Base-by-base conservation (phyloP, 2,329 filamentous ascomycete genomes). In the Cladophialophora immunda region DNA sequence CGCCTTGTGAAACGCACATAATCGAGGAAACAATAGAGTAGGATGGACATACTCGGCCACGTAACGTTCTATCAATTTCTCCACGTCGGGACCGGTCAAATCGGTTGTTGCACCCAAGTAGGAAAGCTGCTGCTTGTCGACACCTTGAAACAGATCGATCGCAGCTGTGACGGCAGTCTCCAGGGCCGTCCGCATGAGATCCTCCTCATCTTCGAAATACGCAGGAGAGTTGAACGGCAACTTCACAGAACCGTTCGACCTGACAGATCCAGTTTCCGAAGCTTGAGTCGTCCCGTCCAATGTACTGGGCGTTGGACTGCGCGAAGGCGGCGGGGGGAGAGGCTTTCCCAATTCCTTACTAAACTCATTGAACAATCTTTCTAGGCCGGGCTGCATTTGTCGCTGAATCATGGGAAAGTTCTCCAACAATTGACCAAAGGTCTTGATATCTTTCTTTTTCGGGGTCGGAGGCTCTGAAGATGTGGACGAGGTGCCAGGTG, bases 71-170 rank as follows among this genome's bases (percentile, higher is more conserved):
- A 99, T 97, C 74, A 99, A 85, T 68, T 92, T 89, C 80, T 99
- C 96, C 1, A 99, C 94, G 8, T 96, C 82, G 1, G 94, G 92
- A 0, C 95, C 94, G 0, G 95, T 98, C 59, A 99, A 81, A 76
- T 97, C 93, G 1, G 96, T 99, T 1, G 93, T 97, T 4, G 94
- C 92, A 19, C 94, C 95, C 4, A 99, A 84, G 38, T 97, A 85
- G 2, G 94, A 97, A 30, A 99, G 83, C 74, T 98, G 95, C 74
- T 97, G 92, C 77, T 97, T 97, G 77, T 99, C 95, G 5, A 99
- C 94, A 67, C 90, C 89, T 74, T 98, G 94, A 72, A 99, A 99
- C 0, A 98, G 85, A 75, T 99, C 95, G 71, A 99, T 98, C 0
- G 94, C 95, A 9, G 92, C 88, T 9, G 93, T 97, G 11, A 99